These are phyloP conservation scores for Xylaria digitata DNA, from an alignment of 2,329 filamentous ascomycete genomes.

Conservation along the genomic window DNA sequence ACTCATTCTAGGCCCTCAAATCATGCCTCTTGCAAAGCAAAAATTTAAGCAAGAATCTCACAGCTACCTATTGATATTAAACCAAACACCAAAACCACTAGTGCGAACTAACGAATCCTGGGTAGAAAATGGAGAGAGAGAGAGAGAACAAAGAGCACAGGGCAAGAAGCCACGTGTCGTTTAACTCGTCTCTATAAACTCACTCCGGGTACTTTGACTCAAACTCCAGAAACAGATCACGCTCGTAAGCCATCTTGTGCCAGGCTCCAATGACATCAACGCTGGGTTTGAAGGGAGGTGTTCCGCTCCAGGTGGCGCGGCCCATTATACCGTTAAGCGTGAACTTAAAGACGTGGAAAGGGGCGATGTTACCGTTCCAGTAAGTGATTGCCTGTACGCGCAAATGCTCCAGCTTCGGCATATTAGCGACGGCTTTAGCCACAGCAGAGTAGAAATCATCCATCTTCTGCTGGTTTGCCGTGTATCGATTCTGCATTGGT, in stretches of 20 bases:
- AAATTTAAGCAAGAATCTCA: too few species aligned
- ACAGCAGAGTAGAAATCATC: conserved; percentile 24
- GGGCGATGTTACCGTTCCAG: conserved; percentile 2
- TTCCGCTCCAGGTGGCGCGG: conserved; percentile 17
- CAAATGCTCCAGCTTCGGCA: conserved; percentile 28
- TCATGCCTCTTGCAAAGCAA: background rate
- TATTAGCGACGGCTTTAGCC: conserved; percentile 25
- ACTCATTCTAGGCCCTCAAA: background rate
- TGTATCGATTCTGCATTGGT: conserved; percentile 26
- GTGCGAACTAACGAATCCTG: too few species aligned
- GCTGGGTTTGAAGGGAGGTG: conserved; percentile 17
- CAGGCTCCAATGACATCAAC: conserved; percentile 15
- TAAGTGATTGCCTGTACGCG: conserved; percentile 25
- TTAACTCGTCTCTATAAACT: background rate
- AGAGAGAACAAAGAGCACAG: background rate
- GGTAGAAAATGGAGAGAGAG: background rate
- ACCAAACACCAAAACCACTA: too few species aligned
- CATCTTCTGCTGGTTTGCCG: conserved; percentile 25
- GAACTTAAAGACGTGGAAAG: conserved; percentile 24
- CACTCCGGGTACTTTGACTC: background rate
- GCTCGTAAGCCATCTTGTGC: conserved; percentile 24
- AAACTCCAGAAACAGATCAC: conserved; percentile 5
- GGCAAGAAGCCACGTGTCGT: background rate
- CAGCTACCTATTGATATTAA: too few species aligned
- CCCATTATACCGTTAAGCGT: background rate